Percentiles rank a stretch among this genome's conserved stretches.
Evolutionary conservation across 208 protist genomes (phyloP).

Genomic region (Leptomonas pyrrhocoris): DNA sequence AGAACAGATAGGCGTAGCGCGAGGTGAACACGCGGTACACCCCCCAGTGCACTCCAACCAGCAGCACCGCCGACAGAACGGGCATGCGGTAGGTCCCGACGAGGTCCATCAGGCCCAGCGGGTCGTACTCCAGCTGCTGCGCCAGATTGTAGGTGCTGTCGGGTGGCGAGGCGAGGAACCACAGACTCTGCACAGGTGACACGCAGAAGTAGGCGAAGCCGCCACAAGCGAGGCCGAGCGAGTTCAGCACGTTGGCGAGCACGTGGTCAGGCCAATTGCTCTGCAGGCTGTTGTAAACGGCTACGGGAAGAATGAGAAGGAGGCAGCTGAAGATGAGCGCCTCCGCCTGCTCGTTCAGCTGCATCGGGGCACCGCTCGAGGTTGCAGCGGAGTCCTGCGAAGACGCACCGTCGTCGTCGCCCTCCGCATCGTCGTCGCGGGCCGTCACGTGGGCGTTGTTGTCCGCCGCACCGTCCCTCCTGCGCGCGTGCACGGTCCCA

Average conservation of each 20-base stretch:
- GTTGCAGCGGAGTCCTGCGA: constrained; percentile 20
- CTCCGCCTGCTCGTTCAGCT: constrained; percentile 67
- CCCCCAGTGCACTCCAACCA: constrained; percentile 52
- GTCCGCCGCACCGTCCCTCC: constrained; percentile 1
- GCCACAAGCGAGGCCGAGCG: constrained; percentile 60
- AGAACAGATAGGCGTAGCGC: constrained; percentile 83
- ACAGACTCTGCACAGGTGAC: constrained; percentile 54
- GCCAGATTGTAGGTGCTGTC: constrained; percentile 26
- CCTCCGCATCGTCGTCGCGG: neutral
- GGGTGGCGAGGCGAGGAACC: constrained; percentile 58
- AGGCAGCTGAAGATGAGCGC: constrained; percentile 71
- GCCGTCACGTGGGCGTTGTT: neutral
- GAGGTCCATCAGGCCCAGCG: constrained; percentile 60
- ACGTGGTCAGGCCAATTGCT: constrained; percentile 66
- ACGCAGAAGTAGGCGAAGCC: constrained; percentile 69
- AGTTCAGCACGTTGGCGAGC: constrained; percentile 65
- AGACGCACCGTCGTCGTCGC: constrained; percentile 18
- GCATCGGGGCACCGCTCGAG: constrained; percentile 31
- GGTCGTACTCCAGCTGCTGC: constrained; percentile 68
- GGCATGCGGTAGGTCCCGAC: constrained; percentile 37
- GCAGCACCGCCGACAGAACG: constrained; percentile 38
- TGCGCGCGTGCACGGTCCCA: constrained; percentile 11
- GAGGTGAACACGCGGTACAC: constrained; percentile 72
- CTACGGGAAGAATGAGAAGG: constrained; percentile 57
- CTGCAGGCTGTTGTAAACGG: constrained; percentile 76